Evolutionary conservation across 73 alveolate genomes (phyloP).

Genomic region (Uronychia setigera): DNA sequence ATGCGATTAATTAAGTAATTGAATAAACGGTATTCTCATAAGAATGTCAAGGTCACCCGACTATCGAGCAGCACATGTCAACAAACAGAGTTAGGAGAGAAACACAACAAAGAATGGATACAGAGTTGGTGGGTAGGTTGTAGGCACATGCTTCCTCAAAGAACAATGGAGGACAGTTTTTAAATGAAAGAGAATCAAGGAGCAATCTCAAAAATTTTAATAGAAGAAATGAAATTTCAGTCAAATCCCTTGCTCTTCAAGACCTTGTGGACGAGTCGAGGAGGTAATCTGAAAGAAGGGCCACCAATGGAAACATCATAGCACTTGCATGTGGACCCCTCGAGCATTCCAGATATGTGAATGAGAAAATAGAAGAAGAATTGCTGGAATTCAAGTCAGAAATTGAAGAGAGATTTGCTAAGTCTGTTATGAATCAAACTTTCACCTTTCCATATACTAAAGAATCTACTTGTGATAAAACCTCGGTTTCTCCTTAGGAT

Average conservation of each 20-base stretch:
- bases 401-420: slow-evolving; percentile 47
- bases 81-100: no score
- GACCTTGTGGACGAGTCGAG: background rate
- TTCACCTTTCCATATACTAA: background rate
- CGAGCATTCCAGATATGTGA: slow-evolving; percentile 38
- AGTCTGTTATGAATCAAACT: slow-evolving; percentile 2
- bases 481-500: background rate
- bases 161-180: no score
- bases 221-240: background rate
- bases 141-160: no score
- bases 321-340: slow-evolving; percentile 66
- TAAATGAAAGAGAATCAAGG: background rate
- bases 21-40: no score
- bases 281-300: background rate
- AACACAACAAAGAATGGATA: no score
- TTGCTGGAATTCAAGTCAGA: slow-evolving; percentile 52
- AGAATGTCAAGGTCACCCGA: no score
- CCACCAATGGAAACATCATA: slow-evolving; percentile 46
- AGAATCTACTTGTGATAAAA: no score
- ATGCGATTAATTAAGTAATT: no score
- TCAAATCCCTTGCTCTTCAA: background rate
- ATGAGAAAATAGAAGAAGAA: slow-evolving; percentile 55
- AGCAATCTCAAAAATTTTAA: background rate
- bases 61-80: no score
- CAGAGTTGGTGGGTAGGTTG: no score